Base-by-base conservation (phyloP, 108 stramenopile genomes). In the Fistulifera solaris region DNA sequence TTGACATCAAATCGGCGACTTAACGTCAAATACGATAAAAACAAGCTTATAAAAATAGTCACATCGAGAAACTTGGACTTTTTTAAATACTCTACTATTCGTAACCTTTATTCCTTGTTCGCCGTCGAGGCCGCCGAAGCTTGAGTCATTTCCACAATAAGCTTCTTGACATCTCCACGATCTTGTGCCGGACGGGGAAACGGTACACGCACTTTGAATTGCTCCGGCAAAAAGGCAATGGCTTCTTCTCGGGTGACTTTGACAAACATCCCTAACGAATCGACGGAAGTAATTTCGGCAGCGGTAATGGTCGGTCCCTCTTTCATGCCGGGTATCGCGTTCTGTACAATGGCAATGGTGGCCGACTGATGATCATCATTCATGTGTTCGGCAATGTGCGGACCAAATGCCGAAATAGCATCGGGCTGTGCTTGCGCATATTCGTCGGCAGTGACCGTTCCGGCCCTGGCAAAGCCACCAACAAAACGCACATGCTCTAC, bases 391-490 rank as follows among this genome's bases (percentile, higher is more conserved):
- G 86, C 85, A 64, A 98, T 75, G 23, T 67, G 66, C 0, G 54
- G 54, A 14, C 93, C 89, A 58, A 95, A 95, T 21, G 58, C 85
- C 24, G 73, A 48, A 17, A 95, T 63, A 11, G 93, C 73, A 68
- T 98, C 96, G 2, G 90, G 89, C 41, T 71, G 38, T 6, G 93
- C 81, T 2, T 57, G 52, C 22, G 48, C 51, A 59, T 98, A 98
- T 10, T 94, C 94, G 48, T 87, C 80, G 0, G 89, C 73, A 0
- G 87, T 70, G 27, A 95, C 63, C 26, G 67, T 62, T 7, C 94
- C 94, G 5, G 94, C 95, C 38, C 93, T 70, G 14, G 94, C 96
- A 61, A 98, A 98, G 5, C 96, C 96, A 11, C 96, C 96, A 0
- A 96, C 94, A 65, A 95, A 96, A 8, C 93, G 77, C 19, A 98